Evolutionary conservation across 768 basidiomycete species (phyloP).

Genomic region (Crucibulum laeve): DNA sequence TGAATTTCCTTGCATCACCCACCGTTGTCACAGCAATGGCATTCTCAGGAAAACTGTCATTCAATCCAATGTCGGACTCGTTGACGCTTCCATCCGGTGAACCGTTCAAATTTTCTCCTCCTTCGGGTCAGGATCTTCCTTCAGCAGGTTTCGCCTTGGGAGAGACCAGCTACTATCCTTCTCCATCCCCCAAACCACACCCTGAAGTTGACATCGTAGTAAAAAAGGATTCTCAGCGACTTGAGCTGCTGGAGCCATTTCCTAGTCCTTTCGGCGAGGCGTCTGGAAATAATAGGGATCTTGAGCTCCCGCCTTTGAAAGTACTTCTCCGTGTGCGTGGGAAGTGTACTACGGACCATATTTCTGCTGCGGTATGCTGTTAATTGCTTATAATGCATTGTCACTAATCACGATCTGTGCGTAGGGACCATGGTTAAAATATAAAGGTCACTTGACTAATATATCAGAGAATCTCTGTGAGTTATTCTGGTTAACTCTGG

Average conservation of each 20-base stretch:
- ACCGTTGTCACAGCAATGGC: constrained; percentile 97
- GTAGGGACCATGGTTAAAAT: constrained; percentile 97
- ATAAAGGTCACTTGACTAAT: constrained; percentile 94
- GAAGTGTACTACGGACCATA: constrained; percentile 99
- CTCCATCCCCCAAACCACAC: constrained; percentile 66
- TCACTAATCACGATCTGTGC: constrained; percentile 6
- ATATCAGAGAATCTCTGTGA: constrained; percentile 92
- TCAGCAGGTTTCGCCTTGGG: constrained; percentile 76
- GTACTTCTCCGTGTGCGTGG: constrained; percentile 90
- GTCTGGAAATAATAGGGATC: constrained; percentile 38
- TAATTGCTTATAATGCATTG: neutral
- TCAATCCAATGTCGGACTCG: constrained; percentile 87
- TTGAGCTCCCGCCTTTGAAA: constrained; percentile 79
- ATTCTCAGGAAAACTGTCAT: constrained; percentile 89
- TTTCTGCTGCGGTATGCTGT: constrained; percentile 80
- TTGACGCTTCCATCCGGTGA: constrained; percentile 64
- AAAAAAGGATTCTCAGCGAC: constrained; percentile 69
- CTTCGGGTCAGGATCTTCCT: constrained; percentile 83
- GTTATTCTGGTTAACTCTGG: constrained; percentile 21
- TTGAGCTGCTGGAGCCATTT: constrained; percentile 89
- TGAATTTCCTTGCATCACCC: constrained; percentile 98
- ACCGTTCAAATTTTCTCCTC: constrained; percentile 81
- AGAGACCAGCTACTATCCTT: constrained; percentile 71
- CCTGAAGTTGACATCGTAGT: constrained; percentile 79
- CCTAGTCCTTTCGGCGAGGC: constrained; percentile 61